Evolutionary conservation across 1,139 yeast genomes (phyloP), one percentile per base, ranked within the genome.

Genomic region (Blastobotrys serpentis): DNA sequence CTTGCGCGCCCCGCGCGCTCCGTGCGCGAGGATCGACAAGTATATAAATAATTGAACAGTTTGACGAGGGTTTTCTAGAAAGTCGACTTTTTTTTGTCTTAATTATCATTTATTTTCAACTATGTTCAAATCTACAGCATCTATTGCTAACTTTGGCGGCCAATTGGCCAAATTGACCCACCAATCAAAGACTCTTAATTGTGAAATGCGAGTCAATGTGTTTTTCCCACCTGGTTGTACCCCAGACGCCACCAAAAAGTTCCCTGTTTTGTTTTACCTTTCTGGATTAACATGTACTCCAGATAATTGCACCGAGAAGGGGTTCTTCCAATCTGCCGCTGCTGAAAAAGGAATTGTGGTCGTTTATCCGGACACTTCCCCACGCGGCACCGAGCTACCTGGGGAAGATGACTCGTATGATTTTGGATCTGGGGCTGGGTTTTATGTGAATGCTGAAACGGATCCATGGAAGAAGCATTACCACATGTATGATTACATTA

Each of bases 281-380:
- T 85, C 96, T 2, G 98, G 98, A 1, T 76, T 92, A 58, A 88
- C 97, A 1, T 92, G 98, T 66, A 84, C 95, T 1, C 97, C 97
- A 39, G 82, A 87, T 69, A 92, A 90, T 65, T 96, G 95, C 50
- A 75, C 87, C n/a, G 98, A 92, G 63, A 92, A 92, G 76, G 95
- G 97, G 1, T 86, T 82, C 60, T 79, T 94, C 72, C 92, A 85
- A 61, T 79, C 82, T 52, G 83, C 82, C 66, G 96, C 96, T 7
- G 78, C 82, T 56, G 78, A 84, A 62, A 79, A 80, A 62, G 95
- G 95, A 2, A 83, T 92, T 66, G 96, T 95, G 0, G 69, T 92
- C 19, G 87, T 92, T 1, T 90, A 86, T 67, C 98, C 98, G 14
- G 98, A 92, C 67, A 92, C 98, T 2, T 90, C 98, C 2, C 98